Evolutionary conservation across 2,329 filamentous ascomycete genomes (phyloP).

Genomic region (Fusarium musae): DNA sequence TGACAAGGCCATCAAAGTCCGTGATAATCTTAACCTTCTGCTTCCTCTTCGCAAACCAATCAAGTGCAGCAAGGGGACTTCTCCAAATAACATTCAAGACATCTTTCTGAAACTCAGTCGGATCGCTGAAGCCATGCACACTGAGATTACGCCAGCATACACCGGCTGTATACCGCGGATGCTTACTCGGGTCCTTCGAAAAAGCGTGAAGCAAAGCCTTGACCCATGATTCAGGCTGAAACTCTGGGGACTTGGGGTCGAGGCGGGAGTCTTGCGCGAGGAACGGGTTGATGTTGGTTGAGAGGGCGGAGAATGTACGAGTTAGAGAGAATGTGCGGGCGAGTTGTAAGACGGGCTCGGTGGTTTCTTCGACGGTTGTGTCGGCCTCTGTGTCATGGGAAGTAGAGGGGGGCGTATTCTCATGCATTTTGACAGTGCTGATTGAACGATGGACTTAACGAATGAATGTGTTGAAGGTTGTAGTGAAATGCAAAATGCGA

Average conservation of each 20-base stretch:
- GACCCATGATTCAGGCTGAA: conserved; percentile 31
- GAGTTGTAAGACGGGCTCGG: conserved; percentile 17
- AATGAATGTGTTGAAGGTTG: too few species aligned
- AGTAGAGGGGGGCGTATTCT: rapidly evolving
- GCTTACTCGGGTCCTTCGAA: conserved; percentile 26
- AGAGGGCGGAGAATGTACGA: conserved; percentile 18
- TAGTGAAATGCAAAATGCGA: too few species aligned
- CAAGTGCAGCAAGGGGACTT: conserved; percentile 53
- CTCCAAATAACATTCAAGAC: conserved; percentile 67
- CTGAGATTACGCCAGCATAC: conserved; percentile 72
- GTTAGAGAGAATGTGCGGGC: conserved; percentile 32
- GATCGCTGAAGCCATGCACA: conserved; percentile 71
- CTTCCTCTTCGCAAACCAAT: conserved; percentile 61
- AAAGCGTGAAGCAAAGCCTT: conserved; percentile 31
- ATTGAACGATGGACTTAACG: too few species aligned
- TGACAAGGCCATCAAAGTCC: conserved; percentile 72
- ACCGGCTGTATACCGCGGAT: conserved; percentile 50
- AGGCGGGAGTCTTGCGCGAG: conserved; percentile 54
- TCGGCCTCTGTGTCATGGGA: not conserved
- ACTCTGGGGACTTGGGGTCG: conserved; percentile 52
- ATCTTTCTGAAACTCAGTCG: conserved; percentile 75
- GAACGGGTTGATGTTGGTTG: conserved; percentile 41
- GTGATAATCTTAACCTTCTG: conserved; percentile 72
- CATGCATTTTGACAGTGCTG: not conserved
- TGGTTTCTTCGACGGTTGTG: not conserved